Evolutionary conservation across 305 asterid genomes (phyloP).

Genomic region (Fraxinus xanthoxyloides): DNA sequence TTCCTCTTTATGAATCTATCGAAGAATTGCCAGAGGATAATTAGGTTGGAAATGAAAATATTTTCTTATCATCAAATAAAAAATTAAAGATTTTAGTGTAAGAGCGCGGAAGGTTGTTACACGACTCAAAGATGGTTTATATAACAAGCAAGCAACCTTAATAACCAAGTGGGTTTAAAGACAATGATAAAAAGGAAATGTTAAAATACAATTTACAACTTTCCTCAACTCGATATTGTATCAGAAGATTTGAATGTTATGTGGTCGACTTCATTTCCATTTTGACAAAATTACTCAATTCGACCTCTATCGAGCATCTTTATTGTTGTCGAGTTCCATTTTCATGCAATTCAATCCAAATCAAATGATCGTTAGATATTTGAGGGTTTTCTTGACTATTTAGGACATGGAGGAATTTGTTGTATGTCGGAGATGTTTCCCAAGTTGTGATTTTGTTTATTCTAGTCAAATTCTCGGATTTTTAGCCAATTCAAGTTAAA

Average conservation of each 20-base stretch:
- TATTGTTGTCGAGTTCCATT: background rate
- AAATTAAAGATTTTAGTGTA: background rate
- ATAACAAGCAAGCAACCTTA: background rate
- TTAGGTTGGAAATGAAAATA: background rate
- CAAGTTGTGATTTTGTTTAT: background rate
- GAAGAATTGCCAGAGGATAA: background rate
- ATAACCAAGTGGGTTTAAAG: background rate
- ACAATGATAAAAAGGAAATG: background rate
- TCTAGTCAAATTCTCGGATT: background rate
- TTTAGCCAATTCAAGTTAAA: background rate
- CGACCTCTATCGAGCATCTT: background rate
- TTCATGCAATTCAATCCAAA: background rate
- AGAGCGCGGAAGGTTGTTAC: background rate
- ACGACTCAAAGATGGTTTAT: background rate
- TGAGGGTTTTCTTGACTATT: background rate
- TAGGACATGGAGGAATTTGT: background rate
- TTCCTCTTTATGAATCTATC: background rate
- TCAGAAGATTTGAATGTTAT: background rate
- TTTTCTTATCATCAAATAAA: background rate
- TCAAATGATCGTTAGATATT: background rate
- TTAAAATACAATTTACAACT: background rate
- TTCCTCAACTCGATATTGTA: background rate
- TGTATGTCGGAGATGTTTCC: background rate
- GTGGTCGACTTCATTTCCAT: background rate
- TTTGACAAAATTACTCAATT: background rate